A percentile compares a stretch with the other conserved stretches of the same genome.
Evolutionary conservation across 192 early-diverging fungal genomes (phyloP).

Genomic region (Coemansia sp.): DNA sequence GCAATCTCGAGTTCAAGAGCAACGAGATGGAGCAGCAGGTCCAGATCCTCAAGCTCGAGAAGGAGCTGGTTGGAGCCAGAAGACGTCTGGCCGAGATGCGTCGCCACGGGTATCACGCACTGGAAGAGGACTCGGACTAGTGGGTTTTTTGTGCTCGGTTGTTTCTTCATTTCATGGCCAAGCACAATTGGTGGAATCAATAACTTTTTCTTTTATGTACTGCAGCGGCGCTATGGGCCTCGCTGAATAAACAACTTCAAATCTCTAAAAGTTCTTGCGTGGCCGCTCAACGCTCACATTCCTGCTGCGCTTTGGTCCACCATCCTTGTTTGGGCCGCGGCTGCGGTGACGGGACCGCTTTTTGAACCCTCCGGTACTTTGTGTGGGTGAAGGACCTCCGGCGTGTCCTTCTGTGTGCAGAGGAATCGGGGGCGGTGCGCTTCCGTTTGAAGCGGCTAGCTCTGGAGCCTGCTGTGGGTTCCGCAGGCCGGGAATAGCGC

Average conservation of each 20-base stretch:
- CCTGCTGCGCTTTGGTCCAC: constrained; percentile 20
- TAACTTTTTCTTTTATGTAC: not conserved
- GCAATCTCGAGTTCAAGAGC: constrained; percentile 91
- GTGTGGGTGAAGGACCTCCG: not conserved
- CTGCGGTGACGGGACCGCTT: constrained; percentile 21
- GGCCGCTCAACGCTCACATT: constrained; percentile 19
- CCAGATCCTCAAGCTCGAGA: constrained; percentile 92
- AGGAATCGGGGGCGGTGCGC: not conserved
- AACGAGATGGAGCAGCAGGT: constrained; percentile 99
- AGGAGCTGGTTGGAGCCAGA: constrained; percentile 82
- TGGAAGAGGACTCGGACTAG: constrained; percentile 14
- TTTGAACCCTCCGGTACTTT: constrained; percentile 7
- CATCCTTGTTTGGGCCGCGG: constrained; percentile 4
- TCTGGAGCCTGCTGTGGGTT: not conserved
- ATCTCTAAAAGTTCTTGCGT: constrained; percentile 3
- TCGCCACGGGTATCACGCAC: constrained; percentile 72
- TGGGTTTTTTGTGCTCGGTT: no score
- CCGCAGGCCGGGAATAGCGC: not conserved
- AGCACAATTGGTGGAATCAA: no score
- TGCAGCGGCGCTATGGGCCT: not conserved
- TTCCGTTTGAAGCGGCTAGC: not conserved
- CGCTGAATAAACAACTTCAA: not conserved
- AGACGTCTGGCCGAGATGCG: constrained; percentile 91
- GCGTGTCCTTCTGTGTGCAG: not conserved
- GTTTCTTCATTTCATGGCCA: no score